Evolutionary conservation across 169 alveolate genomes (phyloP), one percentile per base, ranked within the genome.

Genomic region (Perkinsus olseni): DNA sequence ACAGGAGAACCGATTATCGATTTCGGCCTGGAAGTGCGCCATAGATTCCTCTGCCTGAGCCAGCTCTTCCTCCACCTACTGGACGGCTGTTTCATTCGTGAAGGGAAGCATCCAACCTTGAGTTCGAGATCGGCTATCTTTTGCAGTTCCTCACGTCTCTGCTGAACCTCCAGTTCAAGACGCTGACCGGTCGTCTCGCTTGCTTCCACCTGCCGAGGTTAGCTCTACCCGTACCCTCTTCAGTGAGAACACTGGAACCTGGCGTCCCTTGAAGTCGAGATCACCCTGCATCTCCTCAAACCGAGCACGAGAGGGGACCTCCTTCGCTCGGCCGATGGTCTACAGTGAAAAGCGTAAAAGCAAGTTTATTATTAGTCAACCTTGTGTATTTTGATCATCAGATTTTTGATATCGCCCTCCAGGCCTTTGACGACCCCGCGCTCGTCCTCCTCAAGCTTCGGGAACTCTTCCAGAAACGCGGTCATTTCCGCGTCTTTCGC

Each of bases 401-500:
- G 94, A 40, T 94, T 94, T 28, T 95, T 95, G 50, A 97, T 96
- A 39, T 95, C 94, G 39, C 93, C 90, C 94, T 97, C 97, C 20
- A 95, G 94, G n/a, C 50, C 91, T 24, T 94, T 92, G 6, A 97
- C 93, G 93, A 95, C 93, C 62, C 95, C 94, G 74, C 93, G 82
- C 48, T 97, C 97, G 28, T 90, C 74, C 74, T 93, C 92, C 93
- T 96, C 95, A n/a, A 95, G 94, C 39, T 94, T 92, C n/a, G 96
- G 97, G 93, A 96, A 96, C 38, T 94, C 94, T 48, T 96, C 96
- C 74, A 96, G 96, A 94, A 96, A 97, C 31, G 96, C 96, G 91
- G 97, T 96, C 96, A 96, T 95, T 93, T 96, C 98, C 92, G 94
- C 94, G 74, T 97, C 98, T 94, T 95, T 96, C 92, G 96, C 94